Evolutionary conservation across 352 stramenopile species (phyloP).

Genomic region (Globisporangium acanthophoron): DNA sequence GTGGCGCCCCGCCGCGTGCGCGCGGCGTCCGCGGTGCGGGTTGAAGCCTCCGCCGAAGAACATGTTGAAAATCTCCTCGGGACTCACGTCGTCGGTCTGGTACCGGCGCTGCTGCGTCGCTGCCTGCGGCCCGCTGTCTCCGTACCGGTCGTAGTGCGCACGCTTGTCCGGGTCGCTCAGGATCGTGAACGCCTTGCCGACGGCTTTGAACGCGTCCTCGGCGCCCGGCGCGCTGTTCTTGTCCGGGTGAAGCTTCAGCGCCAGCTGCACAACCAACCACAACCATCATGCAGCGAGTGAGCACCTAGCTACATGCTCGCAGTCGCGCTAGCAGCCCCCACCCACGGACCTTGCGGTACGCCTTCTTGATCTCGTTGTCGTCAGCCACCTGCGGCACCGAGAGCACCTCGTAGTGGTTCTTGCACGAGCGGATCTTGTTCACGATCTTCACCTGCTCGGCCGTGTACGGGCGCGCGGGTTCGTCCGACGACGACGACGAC

Average conservation of each 20-base stretch:
- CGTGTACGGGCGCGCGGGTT: slow-evolving; percentile 60
- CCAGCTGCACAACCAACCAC: slow-evolving; percentile 44
- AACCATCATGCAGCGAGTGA: neutral
- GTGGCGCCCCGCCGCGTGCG: slow-evolving; percentile 1
- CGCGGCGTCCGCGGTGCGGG: slow-evolving; percentile 32
- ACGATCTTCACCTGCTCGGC: slow-evolving; percentile 80
- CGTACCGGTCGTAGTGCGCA: slow-evolving; percentile 81
- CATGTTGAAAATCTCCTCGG: slow-evolving; percentile 92
- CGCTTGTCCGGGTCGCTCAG: slow-evolving; percentile 88
- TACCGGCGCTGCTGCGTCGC: slow-evolving; percentile 39
- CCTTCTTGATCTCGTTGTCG: slow-evolving; percentile 89
- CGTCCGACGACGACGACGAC: slow-evolving; percentile 19
- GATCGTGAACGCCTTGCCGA: slow-evolving; percentile 92
- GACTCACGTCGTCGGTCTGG: slow-evolving; percentile 83
- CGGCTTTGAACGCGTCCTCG: slow-evolving; percentile 97
- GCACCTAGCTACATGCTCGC: neutral
- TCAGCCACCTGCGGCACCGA: slow-evolving; percentile 61
- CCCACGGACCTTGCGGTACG: slow-evolving; percentile 79
- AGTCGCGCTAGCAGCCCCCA: neutral
- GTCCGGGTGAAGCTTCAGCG: slow-evolving; percentile 87
- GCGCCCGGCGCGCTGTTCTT: slow-evolving; percentile 96
- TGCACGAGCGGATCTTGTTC: slow-evolving; percentile 84
- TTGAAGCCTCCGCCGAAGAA: slow-evolving; percentile 86
- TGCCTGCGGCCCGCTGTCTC: slow-evolving; percentile 45
- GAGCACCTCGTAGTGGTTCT: slow-evolving; percentile 89